Evolutionary conservation across 257 asterid species (phyloP).

Genomic region (Paraleonurus japonicus): DNA sequence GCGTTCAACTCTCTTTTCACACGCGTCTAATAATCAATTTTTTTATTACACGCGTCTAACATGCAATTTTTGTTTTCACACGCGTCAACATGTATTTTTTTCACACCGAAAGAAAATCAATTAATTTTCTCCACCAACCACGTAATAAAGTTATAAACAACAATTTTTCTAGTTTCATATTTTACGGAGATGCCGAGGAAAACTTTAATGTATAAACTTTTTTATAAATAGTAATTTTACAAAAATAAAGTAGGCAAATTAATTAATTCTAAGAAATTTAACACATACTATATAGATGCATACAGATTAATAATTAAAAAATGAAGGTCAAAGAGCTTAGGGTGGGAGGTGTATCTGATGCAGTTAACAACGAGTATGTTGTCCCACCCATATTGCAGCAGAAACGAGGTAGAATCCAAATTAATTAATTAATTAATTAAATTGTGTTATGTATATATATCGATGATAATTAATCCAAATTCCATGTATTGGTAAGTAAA

Average conservation of each 20-base stretch:
- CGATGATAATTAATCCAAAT: too few species aligned
- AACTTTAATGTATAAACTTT: not conserved
- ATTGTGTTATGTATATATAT: too few species aligned
- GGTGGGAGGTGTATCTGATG: constrained; percentile 26
- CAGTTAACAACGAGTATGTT: too few species aligned
- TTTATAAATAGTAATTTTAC: not conserved
- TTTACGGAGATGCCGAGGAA: not conserved
- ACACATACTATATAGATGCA: not conserved
- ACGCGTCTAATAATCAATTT: too few species aligned
- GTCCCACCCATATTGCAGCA: too few species aligned
- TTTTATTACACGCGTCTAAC: not conserved
- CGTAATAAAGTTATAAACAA: not conserved
- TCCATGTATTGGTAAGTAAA: too few species aligned
- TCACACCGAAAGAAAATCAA: not conserved
- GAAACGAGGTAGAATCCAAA: too few species aligned
- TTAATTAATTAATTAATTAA: constrained; percentile 25
- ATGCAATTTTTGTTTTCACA: too few species aligned
- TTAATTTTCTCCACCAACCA: not conserved
- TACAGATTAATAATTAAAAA: not conserved
- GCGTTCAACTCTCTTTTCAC: too few species aligned
- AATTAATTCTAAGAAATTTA: not conserved
- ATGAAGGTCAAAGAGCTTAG: not conserved
- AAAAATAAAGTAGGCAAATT: not conserved
- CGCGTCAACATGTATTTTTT: too few species aligned
- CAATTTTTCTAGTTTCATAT: not conserved